Evolutionary conservation across 2,329 filamentous ascomycete species (phyloP), one percentile per base, ranked within the genome.

Genomic region (Colletotrichum caudatum): DNA sequence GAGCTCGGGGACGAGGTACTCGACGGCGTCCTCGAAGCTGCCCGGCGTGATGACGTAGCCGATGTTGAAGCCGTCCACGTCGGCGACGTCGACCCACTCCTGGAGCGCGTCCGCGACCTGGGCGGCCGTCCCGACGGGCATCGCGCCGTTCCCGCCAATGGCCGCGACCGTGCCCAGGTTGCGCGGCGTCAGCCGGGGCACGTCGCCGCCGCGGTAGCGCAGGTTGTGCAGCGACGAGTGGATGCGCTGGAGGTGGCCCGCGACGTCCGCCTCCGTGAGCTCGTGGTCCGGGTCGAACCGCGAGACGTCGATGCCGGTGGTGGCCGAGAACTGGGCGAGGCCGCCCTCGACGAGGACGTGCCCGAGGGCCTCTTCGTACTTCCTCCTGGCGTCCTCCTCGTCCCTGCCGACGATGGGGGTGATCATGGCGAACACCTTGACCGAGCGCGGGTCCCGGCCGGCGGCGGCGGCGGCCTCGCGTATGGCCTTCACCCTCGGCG

Each of bases 241-340:
- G 0, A 88, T 81, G 71, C 84, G 86, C 72, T 86, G 79, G 14
- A 85, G 85, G 72, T 89, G 87, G 3, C 81, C 80, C 0, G 87
- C 88, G 54, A 69, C 62, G 71, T 90, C 86, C 5, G 83, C 84
- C 0, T 84, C 84, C 0, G 84, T 87, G 71, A 91, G 82, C n/a
- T 88, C 86, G 73, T 90, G 84, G 72, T 90, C 89, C 0, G 90
- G 0, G 0, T 88, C 87, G 53, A 90, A 84, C 74, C 83, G 83
- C 3, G 85, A 87, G 37, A 90, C 81, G 74, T 91, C 88, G 69
- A 91, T 89, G 0, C 89, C 89, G 0, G 88, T 89, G 84, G 86
- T 89, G 1, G 87, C 87, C 41, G 83, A 85, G 73, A 89, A 87
- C 0, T 35, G 35, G 35, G 35, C 35, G 35, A 35, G 35, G 9